These are phyloP conservation scores for Ganoderma leucocontextum DNA, from an alignment of 1,284 basidiomycete genomes.

Conservation along the genomic window DNA sequence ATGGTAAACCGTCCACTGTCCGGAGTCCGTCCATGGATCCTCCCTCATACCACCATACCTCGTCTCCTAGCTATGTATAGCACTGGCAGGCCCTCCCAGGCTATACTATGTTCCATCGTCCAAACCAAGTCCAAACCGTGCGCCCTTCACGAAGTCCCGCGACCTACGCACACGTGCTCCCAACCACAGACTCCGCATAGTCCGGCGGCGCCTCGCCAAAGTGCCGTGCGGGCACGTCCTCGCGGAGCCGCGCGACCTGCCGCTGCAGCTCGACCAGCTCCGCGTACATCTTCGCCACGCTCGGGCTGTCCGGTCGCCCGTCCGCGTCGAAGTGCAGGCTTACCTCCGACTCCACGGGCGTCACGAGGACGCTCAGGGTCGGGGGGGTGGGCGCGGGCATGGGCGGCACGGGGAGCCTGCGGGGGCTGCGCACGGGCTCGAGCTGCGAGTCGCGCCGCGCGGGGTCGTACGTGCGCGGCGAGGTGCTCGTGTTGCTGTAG, in stretches of 20 bases:
- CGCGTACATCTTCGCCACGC: slow-evolving; percentile 8
- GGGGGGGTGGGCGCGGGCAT: not conserved
- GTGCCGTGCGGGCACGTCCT: not conserved
- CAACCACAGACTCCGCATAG: slow-evolving; percentile 1
- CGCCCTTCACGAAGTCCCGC: not conserved
- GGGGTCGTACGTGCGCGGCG: not conserved
- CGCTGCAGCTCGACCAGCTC: slow-evolving; percentile 6
- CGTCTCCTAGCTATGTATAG: no score
- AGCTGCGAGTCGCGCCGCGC: slow-evolving; percentile 9
- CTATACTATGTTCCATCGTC: no score
- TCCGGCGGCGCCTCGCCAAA: slow-evolving; percentile 8
- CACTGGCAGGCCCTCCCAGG: not conserved
- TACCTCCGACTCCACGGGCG: not conserved
- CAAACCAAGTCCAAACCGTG: no score
- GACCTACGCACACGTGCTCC: not conserved
- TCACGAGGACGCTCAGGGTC: no score
- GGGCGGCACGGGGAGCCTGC: slow-evolving; percentile 6
- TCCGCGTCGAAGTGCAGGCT: not conserved
- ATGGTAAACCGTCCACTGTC: not conserved
- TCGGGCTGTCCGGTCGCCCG: slow-evolving; percentile 14
- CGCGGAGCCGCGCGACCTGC: slow-evolving; percentile 10
- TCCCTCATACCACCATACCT: not conserved
- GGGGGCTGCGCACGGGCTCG: slow-evolving; percentile 5
- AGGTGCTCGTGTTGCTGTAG: not conserved
- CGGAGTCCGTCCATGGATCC: not conserved